Conservation (phyloP, 176 grass and related monocot species). For the Tillandsia leiboldiana region DNA sequence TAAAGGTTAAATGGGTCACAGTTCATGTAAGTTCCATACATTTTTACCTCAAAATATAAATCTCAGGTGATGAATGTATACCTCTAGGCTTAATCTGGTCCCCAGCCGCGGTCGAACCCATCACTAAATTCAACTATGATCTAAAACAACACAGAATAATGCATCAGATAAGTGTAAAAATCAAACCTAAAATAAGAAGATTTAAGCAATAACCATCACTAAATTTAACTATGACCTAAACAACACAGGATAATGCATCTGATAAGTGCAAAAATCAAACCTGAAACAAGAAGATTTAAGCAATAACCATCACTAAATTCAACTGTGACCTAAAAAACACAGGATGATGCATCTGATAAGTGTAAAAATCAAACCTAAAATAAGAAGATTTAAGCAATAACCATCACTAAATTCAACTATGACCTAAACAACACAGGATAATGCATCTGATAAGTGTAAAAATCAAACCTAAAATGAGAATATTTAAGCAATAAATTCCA, state of each 20-base stretch:
- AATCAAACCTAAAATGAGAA: background rate
- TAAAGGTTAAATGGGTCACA: too few relatives aligned
- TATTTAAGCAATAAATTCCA: background rate
- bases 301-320: background rate
- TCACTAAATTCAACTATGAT: background rate
- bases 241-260: background rate
- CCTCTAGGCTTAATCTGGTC: conserved; percentile 15
- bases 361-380: background rate
- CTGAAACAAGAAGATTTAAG: background rate
- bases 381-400: background rate
- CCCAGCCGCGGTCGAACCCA: background rate
- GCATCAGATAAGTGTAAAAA: background rate
- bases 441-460: background rate
- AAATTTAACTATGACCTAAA: background rate
- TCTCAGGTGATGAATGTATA: background rate
- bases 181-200: background rate
- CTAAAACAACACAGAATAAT: background rate
- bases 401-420: background rate
- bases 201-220: background rate
- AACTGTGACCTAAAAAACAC: background rate
- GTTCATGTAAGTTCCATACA: background rate
- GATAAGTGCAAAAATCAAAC: background rate
- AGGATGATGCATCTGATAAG: background rate
- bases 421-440: background rate
- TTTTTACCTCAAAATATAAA: background rate